Base-by-base conservation (phyloP, 1,284 basidiomycete genomes). In the Stygiomarasmius scandens region DNA sequence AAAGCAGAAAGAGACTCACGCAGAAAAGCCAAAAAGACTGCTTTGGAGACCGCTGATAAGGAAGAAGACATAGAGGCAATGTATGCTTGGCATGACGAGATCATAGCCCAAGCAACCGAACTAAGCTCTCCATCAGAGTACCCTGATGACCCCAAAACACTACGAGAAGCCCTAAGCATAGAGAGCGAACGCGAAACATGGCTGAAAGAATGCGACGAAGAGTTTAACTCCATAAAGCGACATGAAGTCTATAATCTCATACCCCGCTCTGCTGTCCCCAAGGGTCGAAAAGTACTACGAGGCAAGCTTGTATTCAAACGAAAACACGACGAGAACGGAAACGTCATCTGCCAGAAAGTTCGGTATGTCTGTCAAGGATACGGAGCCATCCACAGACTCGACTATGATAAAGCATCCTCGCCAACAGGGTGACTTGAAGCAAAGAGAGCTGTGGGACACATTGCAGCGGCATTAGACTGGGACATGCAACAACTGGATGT, bases 391-490 rank as follows among this genome's bases (percentile, higher is more conserved):
- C 61, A 63, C 11, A 73, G 76, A 6, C 44, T 67, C n/a, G 72
- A 78, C 57, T 75, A 67, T 57, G 56, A 61, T 8, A 68, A 76
- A 12, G 77, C 76, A 0, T 74, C 68, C 50, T 66, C 76, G 1
- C 74, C 74, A 0, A 73, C 73, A 0, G 66, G 64, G 0, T 63
- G 69, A 0, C 55, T 69, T 11, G 58, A 68, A 5, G 70, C 72
- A 0, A 62, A 78, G 8, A 66, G 71, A 1, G 16, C 70, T 0
- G 23, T 78, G 0, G 58, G 76, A 1, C 59, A 72, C 2, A 55
- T 77, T 2, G 74, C 73, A 11, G 73, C 72, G 14, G 20, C 52
- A 2, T 29, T 64, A 2, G 63, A 71, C 43, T 71, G 71, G 59
- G 64, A 70, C 5, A 32, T 73, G 0, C 58, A 66, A 11, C 71